Evolutionary conservation across 208 protist species (phyloP).

Genomic region (Endotrypanum monterogeii): DNA sequence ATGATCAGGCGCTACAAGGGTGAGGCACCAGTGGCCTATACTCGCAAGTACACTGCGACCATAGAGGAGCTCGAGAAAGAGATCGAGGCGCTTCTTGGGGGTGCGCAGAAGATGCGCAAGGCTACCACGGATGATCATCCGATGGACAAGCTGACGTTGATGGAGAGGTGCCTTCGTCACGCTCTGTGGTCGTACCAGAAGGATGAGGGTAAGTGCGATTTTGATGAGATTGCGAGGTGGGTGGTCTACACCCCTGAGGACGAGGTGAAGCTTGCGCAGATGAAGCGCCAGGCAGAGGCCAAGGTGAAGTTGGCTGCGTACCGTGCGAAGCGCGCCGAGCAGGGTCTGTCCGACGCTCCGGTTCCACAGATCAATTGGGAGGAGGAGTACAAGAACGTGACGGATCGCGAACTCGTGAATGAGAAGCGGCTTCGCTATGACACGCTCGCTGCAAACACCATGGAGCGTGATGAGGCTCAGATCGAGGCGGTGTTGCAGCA

Average conservation of each 20-base stretch:
- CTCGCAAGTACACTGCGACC: slow-evolving; percentile 72
- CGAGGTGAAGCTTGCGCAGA: slow-evolving; percentile 69
- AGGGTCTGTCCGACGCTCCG: slow-evolving; percentile 59
- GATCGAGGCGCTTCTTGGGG: slow-evolving; percentile 88
- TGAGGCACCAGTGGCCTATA: slow-evolving; percentile 70
- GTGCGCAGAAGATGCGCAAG: slow-evolving; percentile 76
- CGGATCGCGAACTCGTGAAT: slow-evolving; percentile 88
- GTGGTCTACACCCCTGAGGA: slow-evolving; percentile 92
- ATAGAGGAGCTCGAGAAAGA: slow-evolving; percentile 91
- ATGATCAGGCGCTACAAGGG: slow-evolving; percentile 91
- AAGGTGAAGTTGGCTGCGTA: slow-evolving; percentile 80
- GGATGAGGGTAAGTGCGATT: slow-evolving; percentile 87
- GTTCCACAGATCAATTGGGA: slow-evolving; percentile 80
- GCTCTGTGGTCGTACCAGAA: slow-evolving; percentile 92
- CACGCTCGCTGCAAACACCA: slow-evolving; percentile 69
- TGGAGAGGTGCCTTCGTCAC: slow-evolving; percentile 93
- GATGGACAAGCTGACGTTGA: slow-evolving; percentile 90
- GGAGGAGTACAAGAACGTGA: slow-evolving; percentile 70
- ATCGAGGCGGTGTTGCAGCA: slow-evolving; percentile 86
- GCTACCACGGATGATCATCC: slow-evolving; percentile 79
- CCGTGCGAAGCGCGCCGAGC: slow-evolving; percentile 62
- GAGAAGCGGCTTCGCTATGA: slow-evolving; percentile 92
- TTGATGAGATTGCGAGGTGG: slow-evolving; percentile 89
- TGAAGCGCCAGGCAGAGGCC: slow-evolving; percentile 78
- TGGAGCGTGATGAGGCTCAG: slow-evolving; percentile 82